These are phyloP conservation scores for Aciculosporium take DNA, from an alignment of 2,329 filamentous ascomycete genomes.

Conservation along the genomic window DNA sequence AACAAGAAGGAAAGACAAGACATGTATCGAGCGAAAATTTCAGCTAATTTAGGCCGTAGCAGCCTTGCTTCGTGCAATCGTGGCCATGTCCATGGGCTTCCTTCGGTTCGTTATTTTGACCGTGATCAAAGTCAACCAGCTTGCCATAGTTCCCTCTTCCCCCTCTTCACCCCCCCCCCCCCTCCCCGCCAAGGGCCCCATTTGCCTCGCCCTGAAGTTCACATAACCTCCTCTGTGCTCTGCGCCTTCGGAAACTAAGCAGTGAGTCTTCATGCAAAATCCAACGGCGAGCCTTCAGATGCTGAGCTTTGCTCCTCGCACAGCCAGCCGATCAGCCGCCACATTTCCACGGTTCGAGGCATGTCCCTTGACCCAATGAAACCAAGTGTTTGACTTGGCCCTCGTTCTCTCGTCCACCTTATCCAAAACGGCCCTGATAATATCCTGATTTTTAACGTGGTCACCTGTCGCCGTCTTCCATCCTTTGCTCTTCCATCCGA, in stretches of 20 bases:
- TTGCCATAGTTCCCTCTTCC: too few relatives aligned
- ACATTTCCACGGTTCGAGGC: constrained; percentile 57
- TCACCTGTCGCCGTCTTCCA: constrained; percentile 64
- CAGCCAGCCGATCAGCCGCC: constrained; percentile 66
- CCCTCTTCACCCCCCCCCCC: too few relatives aligned
- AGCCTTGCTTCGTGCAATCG: neutral
- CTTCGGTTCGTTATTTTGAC: neutral
- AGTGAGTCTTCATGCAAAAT: neutral
- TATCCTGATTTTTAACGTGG: constrained; percentile 72
- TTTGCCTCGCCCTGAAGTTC: neutral
- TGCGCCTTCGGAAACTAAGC: neutral
- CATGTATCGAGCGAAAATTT: neutral
- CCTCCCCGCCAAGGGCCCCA: too few relatives aligned
- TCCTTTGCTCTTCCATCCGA: constrained; percentile 56
- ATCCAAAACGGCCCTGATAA: constrained; percentile 58
- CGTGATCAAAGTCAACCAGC: neutral
- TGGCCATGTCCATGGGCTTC: neutral
- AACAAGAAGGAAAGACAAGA: neutral
- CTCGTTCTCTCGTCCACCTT: constrained; percentile 56
- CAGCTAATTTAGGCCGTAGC: neutral
- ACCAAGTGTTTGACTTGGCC: constrained; percentile 48
- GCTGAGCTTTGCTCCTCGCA: constrained; percentile 26
- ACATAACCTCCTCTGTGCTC: neutral
- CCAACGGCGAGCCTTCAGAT: neutral
- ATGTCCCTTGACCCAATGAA: constrained; percentile 88